These are phyloP conservation scores for Pythium pyrilobum DNA, from an alignment of 352 stramenopile species.

Conservation along the genomic window DNA sequence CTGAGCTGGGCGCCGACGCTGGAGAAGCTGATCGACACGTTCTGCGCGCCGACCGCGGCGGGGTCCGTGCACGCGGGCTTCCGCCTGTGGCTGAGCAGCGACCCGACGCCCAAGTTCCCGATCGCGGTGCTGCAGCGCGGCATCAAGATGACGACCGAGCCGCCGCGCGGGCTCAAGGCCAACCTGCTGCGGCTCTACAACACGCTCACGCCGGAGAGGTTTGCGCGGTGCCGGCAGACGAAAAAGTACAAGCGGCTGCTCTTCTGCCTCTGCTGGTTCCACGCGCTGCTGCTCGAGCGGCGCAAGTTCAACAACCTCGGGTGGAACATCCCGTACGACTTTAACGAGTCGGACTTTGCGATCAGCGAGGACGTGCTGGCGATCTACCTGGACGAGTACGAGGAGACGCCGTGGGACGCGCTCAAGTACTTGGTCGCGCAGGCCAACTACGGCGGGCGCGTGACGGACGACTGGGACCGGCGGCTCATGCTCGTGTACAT, in stretches of 20 bases:
- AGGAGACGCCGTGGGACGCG: conserved; percentile 90
- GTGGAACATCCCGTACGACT: conserved; percentile 98
- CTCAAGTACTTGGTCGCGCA: conserved; percentile 96
- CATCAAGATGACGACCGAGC: conserved; percentile 97
- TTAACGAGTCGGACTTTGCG: conserved; percentile 96
- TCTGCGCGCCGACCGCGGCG: conserved; percentile 45
- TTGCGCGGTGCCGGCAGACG: conserved; percentile 72
- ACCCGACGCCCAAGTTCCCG: conserved; percentile 92
- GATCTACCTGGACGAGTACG: conserved; percentile 93
- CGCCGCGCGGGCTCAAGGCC: conserved; percentile 87
- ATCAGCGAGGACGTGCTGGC: conserved; percentile 95
- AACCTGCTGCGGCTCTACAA: conserved; percentile 95
- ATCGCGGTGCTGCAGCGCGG: conserved; percentile 93
- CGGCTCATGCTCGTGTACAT: conserved; percentile 96
- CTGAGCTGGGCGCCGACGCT: conserved; percentile 93
- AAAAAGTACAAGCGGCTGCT: conserved; percentile 92
- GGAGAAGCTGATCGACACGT: conserved; percentile 93
- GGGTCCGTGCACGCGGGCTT: conserved; percentile 89
- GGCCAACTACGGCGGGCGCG: conserved; percentile 94
- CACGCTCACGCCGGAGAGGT: conserved; percentile 85
- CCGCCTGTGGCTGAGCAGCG: conserved; percentile 92
- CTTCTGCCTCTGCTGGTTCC: conserved; percentile 96
- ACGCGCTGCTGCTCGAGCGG: conserved; percentile 92
- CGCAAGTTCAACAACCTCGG: conserved; percentile 96
- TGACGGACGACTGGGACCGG: conserved; percentile 96